Conservation (phyloP, 345 rosid species). For the Acer campestre region DNA sequence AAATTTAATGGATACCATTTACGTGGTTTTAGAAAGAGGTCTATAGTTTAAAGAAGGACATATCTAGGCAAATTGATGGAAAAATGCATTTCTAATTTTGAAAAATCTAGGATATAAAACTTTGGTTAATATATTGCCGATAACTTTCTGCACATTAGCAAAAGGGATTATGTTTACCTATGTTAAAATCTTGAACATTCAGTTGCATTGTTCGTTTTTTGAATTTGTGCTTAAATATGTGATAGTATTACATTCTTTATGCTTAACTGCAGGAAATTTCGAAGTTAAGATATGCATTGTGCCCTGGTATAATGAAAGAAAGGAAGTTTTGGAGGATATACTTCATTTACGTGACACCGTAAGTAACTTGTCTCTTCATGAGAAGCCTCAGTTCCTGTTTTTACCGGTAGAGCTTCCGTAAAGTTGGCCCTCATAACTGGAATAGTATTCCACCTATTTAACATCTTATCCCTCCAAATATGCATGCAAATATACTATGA, state of each 20-base stretch:
- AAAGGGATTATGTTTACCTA: neutral
- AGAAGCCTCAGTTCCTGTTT: slow-evolving; percentile 11
- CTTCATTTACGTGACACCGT: slow-evolving; percentile 55
- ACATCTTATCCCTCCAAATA: neutral
- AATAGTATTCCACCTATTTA: neutral
- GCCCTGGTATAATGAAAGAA: slow-evolving; percentile 66
- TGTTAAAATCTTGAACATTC: neutral
- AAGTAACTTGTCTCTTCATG: slow-evolving; percentile 24
- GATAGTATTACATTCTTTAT: neutral
- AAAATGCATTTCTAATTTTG: neutral
- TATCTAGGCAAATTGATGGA: neutral
- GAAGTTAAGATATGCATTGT: slow-evolving; percentile 60
- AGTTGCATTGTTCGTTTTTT: neutral
- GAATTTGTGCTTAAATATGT: neutral
- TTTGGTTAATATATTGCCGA: neutral
- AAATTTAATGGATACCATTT: neutral
- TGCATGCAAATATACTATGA: neutral
- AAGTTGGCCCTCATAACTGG: neutral
- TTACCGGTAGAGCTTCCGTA: neutral
- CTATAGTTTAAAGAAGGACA: neutral
- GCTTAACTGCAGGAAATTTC: slow-evolving; percentile 55
- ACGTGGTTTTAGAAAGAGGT: neutral
- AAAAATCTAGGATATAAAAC: neutral
- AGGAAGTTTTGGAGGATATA: slow-evolving; percentile 75
- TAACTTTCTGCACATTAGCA: neutral